These are phyloP conservation scores for Globomyces pollinis-pini DNA, from an alignment of 192 early-diverging fungal species.

Conservation along the genomic window DNA sequence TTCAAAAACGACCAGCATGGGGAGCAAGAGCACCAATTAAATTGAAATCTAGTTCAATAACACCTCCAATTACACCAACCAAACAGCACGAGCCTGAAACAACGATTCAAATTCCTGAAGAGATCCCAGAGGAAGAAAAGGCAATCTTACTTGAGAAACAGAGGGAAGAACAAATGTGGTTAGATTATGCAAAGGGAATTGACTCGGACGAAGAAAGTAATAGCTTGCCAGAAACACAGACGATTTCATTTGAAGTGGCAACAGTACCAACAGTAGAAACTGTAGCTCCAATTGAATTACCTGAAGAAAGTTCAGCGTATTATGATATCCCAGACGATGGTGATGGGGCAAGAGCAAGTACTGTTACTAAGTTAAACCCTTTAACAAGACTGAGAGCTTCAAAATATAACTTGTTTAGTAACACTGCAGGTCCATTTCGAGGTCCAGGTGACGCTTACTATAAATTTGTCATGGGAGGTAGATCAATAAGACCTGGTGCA, in stretches of 20 bases:
- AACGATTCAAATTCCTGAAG: background rate
- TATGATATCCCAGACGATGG: background rate
- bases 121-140: background rate
- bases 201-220: background rate
- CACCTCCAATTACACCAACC: background rate
- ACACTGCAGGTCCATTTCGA: slow-evolving; percentile 1
- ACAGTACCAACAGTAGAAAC: background rate
- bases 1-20: background rate
- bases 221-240: too few species aligned
- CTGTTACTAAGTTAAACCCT: background rate
- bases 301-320: background rate
- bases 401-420: slow-evolving; percentile 5
- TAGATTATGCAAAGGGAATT: background rate
- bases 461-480: slow-evolving; percentile 1
- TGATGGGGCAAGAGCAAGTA: background rate
- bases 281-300: background rate
- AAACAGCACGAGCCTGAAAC: background rate
- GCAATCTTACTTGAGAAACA: too few species aligned
- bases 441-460: slow-evolving; percentile 3
- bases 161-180: background rate
- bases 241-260: background rate
- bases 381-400: background rate
- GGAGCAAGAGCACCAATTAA: background rate
- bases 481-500: background rate
- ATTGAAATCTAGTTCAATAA: background rate